These are phyloP conservation scores for Haematococcus lacustris DNA, from an alignment of 139 green algal genomes.

Conservation along the genomic window DNA sequence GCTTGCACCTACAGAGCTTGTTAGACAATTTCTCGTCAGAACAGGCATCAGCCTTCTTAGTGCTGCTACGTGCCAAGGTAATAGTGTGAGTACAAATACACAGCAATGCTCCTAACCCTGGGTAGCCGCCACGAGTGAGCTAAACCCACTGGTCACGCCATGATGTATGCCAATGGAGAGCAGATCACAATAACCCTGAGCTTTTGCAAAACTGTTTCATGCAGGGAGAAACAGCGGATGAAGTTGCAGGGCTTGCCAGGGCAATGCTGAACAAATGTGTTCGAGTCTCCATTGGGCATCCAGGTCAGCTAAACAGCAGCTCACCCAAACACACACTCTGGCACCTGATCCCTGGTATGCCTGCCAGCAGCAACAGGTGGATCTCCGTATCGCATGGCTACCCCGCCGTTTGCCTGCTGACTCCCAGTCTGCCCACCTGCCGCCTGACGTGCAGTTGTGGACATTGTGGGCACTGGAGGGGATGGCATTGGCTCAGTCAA, in stretches of 20 bases:
- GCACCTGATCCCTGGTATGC: too few relatives aligned
- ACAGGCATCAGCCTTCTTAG: slow-evolving; percentile 88
- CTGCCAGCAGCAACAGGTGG: too few relatives aligned
- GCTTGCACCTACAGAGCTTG: slow-evolving; percentile 53
- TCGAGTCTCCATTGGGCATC: slow-evolving; percentile 44
- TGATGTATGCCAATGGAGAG: too few relatives aligned
- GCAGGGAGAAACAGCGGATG: slow-evolving; percentile 86
- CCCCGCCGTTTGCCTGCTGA: too few relatives aligned
- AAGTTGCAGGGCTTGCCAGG: slow-evolving; percentile 86
- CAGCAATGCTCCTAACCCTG: too few relatives aligned
- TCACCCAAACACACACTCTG: too few relatives aligned
- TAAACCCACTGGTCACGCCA: too few relatives aligned
- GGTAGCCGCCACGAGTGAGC: too few relatives aligned
- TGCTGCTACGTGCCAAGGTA: slow-evolving; percentile 93
- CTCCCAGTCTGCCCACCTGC: not conserved
- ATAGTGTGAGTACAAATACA: too few relatives aligned
- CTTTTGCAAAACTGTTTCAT: too few relatives aligned
- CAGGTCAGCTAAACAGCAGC: slow-evolving; percentile 44
- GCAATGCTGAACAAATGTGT: slow-evolving; percentile 67
- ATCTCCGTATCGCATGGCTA: too few relatives aligned
- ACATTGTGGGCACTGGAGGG: slow-evolving; percentile 98
- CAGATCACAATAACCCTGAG: too few relatives aligned
- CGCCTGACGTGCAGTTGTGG: slow-evolving; percentile 50
- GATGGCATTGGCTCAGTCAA: slow-evolving; percentile 97
- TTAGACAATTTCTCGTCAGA: slow-evolving; percentile 62